Conservation (phyloP, 495 filamentous ascomycete species). For the Parathielavia appendiculata region DNA sequence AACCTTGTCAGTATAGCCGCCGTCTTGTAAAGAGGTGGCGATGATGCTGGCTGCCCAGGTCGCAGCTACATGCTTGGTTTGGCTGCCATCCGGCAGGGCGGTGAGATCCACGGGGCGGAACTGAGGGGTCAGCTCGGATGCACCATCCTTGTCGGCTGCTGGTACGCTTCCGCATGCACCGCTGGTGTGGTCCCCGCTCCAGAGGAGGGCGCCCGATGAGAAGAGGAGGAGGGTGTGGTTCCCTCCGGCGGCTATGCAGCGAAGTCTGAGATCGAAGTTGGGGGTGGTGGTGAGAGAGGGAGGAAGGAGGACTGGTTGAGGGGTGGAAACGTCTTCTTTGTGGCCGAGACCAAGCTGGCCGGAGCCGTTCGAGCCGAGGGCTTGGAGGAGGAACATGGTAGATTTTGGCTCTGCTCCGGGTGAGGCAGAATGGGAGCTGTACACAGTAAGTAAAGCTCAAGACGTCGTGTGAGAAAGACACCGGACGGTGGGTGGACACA, state of each 20-base stretch:
- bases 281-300: conserved; percentile 23
- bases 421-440: neutral
- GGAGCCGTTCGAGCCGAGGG: conserved; percentile 88
- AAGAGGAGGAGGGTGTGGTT: conserved; percentile 79
- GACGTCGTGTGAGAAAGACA: too few species aligned
- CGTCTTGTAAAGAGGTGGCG: conserved; percentile 27
- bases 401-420: neutral
- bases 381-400: conserved; percentile 53
- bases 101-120: conserved; percentile 24
- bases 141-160: conserved; percentile 4
- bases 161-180: conserved; percentile 46
- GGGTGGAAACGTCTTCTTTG: conserved; percentile 63
- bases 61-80: conserved; percentile 48
- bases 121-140: conserved; percentile 9
- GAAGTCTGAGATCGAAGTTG: conserved; percentile 15
- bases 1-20: conserved; percentile 34
- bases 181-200: conserved; percentile 55
- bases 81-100: neutral
- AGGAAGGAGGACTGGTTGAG: conserved; percentile 51
- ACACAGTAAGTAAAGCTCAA: too few species aligned
- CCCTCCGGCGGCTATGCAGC: conserved; percentile 62
- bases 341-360: conserved; percentile 82
- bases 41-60: conserved; percentile 72
- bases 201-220: conserved; percentile 52
- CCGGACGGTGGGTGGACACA: too few species aligned